A percentile compares a stretch with the other conserved stretches of the same genome.
Evolutionary conservation across 179 eudicot genomes (phyloP).

Genomic region (Silene noctiflora): DNA sequence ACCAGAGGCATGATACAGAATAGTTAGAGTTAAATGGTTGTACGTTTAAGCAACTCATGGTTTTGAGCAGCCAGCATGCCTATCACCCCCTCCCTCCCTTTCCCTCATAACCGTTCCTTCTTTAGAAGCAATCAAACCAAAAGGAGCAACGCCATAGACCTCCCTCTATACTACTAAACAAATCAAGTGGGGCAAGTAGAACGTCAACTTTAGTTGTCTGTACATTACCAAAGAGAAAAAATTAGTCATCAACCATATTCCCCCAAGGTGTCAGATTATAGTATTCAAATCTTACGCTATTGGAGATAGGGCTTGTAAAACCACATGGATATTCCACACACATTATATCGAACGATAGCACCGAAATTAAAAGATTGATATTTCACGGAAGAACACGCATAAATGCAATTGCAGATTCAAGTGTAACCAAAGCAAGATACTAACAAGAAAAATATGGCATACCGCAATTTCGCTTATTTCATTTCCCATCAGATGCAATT

Average conservation of each 20-base stretch:
- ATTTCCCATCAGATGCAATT: conserved; percentile 90
- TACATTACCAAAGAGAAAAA: background rate
- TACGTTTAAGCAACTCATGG: too few species aligned
- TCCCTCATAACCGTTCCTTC: too few species aligned
- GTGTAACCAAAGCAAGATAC: background rate
- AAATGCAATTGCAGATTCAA: background rate
- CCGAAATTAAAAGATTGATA: background rate
- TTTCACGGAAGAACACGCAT: background rate
- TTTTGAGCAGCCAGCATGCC: background rate
- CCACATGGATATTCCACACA: background rate
- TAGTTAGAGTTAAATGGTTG: background rate
- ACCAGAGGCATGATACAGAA: background rate
- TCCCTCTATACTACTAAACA: conserved; percentile 2
- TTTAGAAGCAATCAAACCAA: background rate
- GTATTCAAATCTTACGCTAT: conserved; percentile 1
- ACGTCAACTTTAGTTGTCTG: background rate
- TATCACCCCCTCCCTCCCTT: background rate
- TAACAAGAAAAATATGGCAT: background rate
- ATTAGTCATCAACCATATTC: background rate
- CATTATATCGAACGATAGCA: background rate
- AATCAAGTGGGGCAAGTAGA: background rate
- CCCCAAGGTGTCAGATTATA: background rate
- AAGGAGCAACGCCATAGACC: background rate
- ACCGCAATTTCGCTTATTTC: conserved; percentile 61
- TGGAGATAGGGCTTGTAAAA: background rate